Evolutionary conservation across 2,329 filamentous ascomycete species (phyloP).

Genomic region (Aureobasidium sp.): DNA sequence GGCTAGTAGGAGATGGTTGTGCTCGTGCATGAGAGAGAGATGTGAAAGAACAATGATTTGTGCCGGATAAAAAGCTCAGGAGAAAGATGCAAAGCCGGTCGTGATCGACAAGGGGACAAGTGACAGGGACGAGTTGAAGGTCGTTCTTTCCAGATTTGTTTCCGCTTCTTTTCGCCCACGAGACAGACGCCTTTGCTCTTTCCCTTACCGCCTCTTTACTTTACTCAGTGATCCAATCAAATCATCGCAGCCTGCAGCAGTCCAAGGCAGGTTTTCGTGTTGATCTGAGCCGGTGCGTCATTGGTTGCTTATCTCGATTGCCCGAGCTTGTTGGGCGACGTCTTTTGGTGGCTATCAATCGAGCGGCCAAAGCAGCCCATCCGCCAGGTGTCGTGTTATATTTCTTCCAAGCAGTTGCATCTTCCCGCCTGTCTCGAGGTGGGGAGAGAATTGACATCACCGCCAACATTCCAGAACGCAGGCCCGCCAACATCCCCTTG

Average conservation of each 20-base stretch:
- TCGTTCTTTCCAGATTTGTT: not conserved
- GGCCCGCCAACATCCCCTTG: constrained; percentile 82
- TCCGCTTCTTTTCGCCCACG: not conserved
- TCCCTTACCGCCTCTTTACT: not conserved
- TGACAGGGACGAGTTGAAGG: too few relatives aligned
- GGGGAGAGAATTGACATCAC: constrained; percentile 26
- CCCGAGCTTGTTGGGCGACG: not conserved
- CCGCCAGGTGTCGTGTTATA: constrained; percentile 10
- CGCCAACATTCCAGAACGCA: constrained; percentile 75
- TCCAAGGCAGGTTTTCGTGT: constrained; percentile 1
- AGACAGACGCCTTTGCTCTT: not conserved
- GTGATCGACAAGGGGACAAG: too few relatives aligned
- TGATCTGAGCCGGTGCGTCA: constrained; percentile 10
- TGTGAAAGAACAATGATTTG: too few relatives aligned
- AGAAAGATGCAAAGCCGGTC: too few relatives aligned
- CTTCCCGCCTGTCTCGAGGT: constrained; percentile 9
- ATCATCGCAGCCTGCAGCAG: constrained; percentile 2
- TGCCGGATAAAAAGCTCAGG: too few relatives aligned
- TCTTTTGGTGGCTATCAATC: not conserved
- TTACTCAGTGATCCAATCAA: not conserved
- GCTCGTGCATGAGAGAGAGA: too few relatives aligned
- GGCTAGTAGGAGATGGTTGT: too few relatives aligned
- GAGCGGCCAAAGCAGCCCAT: not conserved
- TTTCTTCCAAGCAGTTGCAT: not conserved
- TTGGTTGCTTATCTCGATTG: constrained; percentile 12